Evolutionary conservation across 140 eudicot genomes (phyloP), one percentile per base, ranked within the genome.

Genomic region (Bidens hawaiensis): DNA sequence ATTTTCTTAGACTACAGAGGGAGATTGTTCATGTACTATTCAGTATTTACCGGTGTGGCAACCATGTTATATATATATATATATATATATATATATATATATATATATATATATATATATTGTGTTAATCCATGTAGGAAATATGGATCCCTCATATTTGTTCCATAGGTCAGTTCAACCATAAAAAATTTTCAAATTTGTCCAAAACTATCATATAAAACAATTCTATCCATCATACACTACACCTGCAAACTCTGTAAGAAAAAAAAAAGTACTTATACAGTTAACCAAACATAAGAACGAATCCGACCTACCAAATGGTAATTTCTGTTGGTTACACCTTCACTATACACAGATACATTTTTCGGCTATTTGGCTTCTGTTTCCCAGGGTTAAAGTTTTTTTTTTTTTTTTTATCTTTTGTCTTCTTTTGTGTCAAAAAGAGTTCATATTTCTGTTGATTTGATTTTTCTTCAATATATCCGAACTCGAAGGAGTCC

Each of bases 401-500:
- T 50, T 62, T 54, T 64, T 24, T 40, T 38, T 15, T 18, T 53
- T 38, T 67, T 21, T 61, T 61, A 58, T 18, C 38, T 63, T 18
- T 36, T 25, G 5, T 22, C 60, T 49, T 60, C 62, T 71, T 50
- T 71, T 71, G 67, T 74, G 81, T 71, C 77, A 82, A 74, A 79
- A 71, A 79, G 67, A 80, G 67, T 74, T 79, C 65, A 65, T 70
- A 58, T 82, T 80, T 86, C 77, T 69, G 64, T 41, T 58, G 51
- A 15, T 67, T 31, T 10, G 22, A 26, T 53, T 53, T 46, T 26
- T 27, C 34, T 52, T 87, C 83, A 91, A 74, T 82, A 84, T 74
- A 91, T 6, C 67, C 82, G 85, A 66, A 91, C 96, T 27, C 95
- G 84, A 23, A 91, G 95, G 34, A 87, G 85, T 57, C 99, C 99